Evolutionary conservation across 1,284 basidiomycete species (phyloP), one percentile per base, ranked within the genome.

Genomic region (Ceratobasidium sp.): DNA sequence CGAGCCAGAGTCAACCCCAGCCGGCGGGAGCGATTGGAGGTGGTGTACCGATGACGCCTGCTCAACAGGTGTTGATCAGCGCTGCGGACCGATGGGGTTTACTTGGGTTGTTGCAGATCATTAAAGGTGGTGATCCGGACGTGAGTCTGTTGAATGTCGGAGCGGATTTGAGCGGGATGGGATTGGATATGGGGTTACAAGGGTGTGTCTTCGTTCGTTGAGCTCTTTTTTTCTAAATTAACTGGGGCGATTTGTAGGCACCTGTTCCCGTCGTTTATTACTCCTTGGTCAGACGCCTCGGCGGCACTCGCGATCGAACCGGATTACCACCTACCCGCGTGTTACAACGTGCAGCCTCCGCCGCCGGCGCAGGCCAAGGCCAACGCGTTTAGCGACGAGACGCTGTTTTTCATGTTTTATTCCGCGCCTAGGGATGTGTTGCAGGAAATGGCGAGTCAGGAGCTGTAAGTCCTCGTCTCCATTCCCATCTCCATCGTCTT

Each of bases 371-470:
- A 95, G 79, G 90, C 87, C 81, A 99, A 99, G 87, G 93, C 95
- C 44, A 89, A 90, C 10, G 93, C 93, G 80, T 98, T 99, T 85
- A 94, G 94, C 84, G 97, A 99, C 86, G 97, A 99, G 87, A 99
- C 97, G 40, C 87, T 99, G 53, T 99, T 99, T 87, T 98, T 96
- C 90, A 97, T 98, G 91, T 99, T 99, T 88, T 99, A 99, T 87
- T 93, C 95, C 79, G 93, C 92, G 85, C 96, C 97, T 77, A 89
- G 96, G 83, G 97, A 99, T 86, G 92, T 94, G 46, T 87, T 98
- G 80, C 97, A 99, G 85, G 97, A 99, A 86, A 91, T 97, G 67
- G 97, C 97, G 15, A 96, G 97, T 60, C 94, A 96, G 85, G 97
- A 99, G 88, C 89, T 99, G 93, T 97, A 86, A 85, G 94, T 91